A percentile compares a stretch with the other conserved stretches of the same genome.
Conservation (phyloP, 2,329 filamentous ascomycete species). For the Mariannaea sp. region DNA sequence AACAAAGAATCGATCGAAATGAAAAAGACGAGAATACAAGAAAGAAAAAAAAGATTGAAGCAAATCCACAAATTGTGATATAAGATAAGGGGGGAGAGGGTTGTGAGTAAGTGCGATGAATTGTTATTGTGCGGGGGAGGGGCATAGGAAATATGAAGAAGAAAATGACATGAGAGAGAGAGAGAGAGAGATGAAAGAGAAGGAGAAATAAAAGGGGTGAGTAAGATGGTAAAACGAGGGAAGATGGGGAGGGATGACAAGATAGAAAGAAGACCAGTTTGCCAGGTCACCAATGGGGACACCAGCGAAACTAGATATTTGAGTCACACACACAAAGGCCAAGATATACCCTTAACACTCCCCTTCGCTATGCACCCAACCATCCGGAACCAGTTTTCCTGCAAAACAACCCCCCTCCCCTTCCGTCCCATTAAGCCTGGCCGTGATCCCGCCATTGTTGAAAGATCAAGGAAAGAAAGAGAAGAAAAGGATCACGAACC, state of each 20-base stretch:
- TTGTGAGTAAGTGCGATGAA: neutral
- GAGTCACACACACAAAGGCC: constrained; percentile 45
- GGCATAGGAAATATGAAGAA: constrained; percentile 1
- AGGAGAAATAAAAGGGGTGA: constrained; percentile 19
- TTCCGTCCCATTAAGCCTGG: constrained; percentile 25
- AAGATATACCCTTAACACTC: constrained; percentile 49
- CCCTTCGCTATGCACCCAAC: constrained; percentile 51
- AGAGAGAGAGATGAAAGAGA: constrained; percentile 19
- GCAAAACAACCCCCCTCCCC: constrained; percentile 44
- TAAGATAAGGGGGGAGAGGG: constrained; percentile 18
- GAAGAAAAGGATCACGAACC: constrained; percentile 10
- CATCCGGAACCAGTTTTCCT: constrained; percentile 48
- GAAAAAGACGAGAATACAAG: constrained; percentile 28
- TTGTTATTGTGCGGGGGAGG: neutral
- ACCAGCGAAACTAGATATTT: constrained; percentile 40
- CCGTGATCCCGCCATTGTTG: constrained; percentile 12
- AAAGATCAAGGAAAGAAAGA: constrained; percentile 15
- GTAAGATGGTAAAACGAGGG: constrained; percentile 21
- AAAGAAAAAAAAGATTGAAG: constrained; percentile 26
- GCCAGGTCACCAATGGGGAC: constrained; percentile 31
- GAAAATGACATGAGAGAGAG: constrained; percentile 18
- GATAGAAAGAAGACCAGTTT: constrained; percentile 35
- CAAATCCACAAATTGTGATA: constrained; percentile 4
- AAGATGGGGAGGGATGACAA: constrained; percentile 25
- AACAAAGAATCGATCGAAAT: constrained; percentile 21